Percentiles rank a stretch among this genome's conserved stretches.
Evolutionary conservation across 805 yeast genomes (phyloP).

Genomic region (Cyberlindnera mississippiensis): DNA sequence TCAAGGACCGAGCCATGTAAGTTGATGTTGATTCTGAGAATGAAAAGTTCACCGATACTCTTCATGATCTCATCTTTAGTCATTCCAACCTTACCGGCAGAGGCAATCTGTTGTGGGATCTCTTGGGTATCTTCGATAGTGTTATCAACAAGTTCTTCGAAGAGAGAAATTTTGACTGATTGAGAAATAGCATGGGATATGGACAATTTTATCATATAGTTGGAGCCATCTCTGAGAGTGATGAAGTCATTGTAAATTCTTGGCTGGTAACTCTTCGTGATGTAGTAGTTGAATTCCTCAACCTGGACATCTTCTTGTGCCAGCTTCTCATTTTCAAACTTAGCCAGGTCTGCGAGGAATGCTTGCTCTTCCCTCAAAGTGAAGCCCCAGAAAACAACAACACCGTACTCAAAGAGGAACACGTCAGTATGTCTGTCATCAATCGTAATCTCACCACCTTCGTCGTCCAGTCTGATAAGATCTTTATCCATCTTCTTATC

Average conservation of each 20-base stretch:
- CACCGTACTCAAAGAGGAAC: conserved; percentile 93
- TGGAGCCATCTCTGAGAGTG: conserved; percentile 81
- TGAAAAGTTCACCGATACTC: conserved; percentile 92
- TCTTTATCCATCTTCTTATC: conserved; percentile 41
- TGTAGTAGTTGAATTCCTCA: conserved; percentile 93
- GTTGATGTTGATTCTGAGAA: conserved; percentile 76
- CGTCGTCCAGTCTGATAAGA: conserved; percentile 76
- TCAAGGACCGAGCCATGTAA: conserved; percentile 87
- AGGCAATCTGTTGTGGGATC: conserved; percentile 93
- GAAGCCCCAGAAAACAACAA: conserved; percentile 96
- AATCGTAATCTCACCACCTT: conserved; percentile 92
- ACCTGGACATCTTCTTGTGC: conserved; percentile 89
- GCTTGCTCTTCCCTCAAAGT: conserved; percentile 77
- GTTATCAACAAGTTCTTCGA: conserved; percentile 93
- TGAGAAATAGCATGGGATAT: conserved; percentile 96
- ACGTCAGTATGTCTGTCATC: conserved; percentile 74
- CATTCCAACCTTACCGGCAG: conserved; percentile 93
- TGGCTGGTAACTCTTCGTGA: conserved; percentile 92
- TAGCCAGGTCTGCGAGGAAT: conserved; percentile 79
- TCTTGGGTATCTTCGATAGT: conserved; percentile 97
- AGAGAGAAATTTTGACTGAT: conserved; percentile 89
- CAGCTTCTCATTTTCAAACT: conserved; percentile 86
- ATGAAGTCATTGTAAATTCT: conserved; percentile 94
- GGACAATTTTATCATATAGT: conserved; percentile 88
- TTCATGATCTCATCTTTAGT: conserved; percentile 93